These are phyloP conservation scores for Petasospora fabianii DNA, from an alignment of 1,139 yeast genomes.

Conservation along the genomic window DNA sequence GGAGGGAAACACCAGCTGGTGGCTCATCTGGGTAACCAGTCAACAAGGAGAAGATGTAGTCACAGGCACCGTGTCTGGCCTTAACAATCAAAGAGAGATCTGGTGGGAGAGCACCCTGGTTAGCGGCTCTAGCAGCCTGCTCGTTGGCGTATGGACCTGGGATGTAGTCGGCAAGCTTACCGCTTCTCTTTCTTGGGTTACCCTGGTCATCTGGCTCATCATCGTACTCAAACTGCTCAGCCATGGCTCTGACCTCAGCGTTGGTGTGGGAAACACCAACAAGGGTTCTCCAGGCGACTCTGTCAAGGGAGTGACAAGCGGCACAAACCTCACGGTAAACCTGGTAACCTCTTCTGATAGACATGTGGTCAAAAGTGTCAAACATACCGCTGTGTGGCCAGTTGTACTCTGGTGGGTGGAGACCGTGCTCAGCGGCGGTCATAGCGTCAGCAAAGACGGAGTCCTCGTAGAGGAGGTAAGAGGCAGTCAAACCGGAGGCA, in stretches of 20 bases:
- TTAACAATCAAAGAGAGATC: constrained; percentile 95
- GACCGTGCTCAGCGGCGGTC: constrained; percentile 99
- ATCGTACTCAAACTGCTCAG: constrained; percentile 96
- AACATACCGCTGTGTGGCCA: constrained; percentile 96
- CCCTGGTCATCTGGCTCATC: constrained; percentile 99
- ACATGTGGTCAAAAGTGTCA: constrained; percentile 90
- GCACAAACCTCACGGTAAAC: constrained; percentile 99
- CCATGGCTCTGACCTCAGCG: constrained; percentile 87
- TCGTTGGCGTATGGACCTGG: constrained; percentile 97
- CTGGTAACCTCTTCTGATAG: constrained; percentile 98
- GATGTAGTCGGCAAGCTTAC: constrained; percentile 93
- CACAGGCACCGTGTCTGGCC: constrained; percentile 99
- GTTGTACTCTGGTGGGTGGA: constrained; percentile 87
- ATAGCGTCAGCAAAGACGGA: constrained; percentile 86
- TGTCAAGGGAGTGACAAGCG: constrained; percentile 94
- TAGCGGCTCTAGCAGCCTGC: constrained; percentile 99
- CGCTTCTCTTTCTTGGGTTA: constrained; percentile 96
- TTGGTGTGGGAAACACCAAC: constrained; percentile 96
- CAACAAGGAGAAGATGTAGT: constrained; percentile 89
- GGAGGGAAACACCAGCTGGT: constrained; percentile 94
- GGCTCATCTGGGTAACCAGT: constrained; percentile 99
- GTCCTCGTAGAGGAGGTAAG: constrained; percentile 75
- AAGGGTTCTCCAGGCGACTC: constrained; percentile 97
- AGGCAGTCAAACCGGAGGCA: constrained; percentile 65
- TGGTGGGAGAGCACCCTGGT: constrained; percentile 99